Evolutionary conservation across 805 yeast genomes (phyloP), one percentile per base, ranked within the genome.

Genomic region (Myxozyma kluyveri): DNA sequence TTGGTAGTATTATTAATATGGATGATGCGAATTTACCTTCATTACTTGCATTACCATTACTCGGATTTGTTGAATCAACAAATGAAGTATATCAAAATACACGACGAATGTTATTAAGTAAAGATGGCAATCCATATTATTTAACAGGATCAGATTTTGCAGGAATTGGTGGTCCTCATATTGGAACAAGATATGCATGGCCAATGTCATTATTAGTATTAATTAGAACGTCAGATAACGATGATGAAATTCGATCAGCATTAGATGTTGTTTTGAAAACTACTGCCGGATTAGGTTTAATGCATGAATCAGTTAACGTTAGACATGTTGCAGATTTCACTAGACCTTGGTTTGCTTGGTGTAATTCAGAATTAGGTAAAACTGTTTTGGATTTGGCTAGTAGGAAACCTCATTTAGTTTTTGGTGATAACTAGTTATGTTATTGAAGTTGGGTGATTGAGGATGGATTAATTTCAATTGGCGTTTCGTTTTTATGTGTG

Each of bases 271-370:
- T 88, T 4, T 75, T 82, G 73, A 69, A 69, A 3, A 78, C 81
- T 10, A 88, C 96, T 0, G 87, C 76, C 1, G 84, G 82, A 0
- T 71, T 88, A 19, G 96, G 96, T 0, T 72, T 88, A 50, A 82
- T 88, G 80, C 96, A 88, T 65, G 96, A 88, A 70, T 77, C 85
- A 51, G 80, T 88, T 2, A 71, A 84, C 52, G 95, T 88, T 7
- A 75, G 82, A 60, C 69, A 75, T 4, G 46, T 52, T n/a, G 47
- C 42, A n/a, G 71, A 71, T 1, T 89, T 68, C 65, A 86, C 96
- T 0, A 72, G 96, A 54, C 79, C 93, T 2, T 88, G 96, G 96
- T 89, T 89, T 72, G 84, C 95, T 3, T 88, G 96, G 96, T 86
- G 95, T 61, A 88, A 88, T 65, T 82, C 95, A 1, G 96, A 89